These are phyloP conservation scores for Puya raimondii DNA, from an alignment of 176 grass and related monocot genomes.

Conservation along the genomic window DNA sequence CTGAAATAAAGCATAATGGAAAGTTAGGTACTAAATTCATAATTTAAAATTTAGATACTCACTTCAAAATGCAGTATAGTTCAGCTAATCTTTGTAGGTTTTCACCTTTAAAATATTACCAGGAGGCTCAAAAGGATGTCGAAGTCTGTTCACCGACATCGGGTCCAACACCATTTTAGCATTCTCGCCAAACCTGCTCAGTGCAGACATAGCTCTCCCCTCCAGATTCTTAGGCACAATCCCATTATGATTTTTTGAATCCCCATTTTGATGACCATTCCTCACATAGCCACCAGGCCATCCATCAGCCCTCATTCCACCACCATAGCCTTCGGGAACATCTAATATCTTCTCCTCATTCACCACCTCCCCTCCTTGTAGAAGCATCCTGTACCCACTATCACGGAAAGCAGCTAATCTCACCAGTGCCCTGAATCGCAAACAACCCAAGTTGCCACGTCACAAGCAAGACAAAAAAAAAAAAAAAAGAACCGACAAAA, in stretches of 20 bases:
- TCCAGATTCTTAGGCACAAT: slow-evolving; percentile 49
- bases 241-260: slow-evolving; percentile 37
- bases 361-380: slow-evolving; percentile 82
- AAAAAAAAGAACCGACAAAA: slow-evolving; percentile 2
- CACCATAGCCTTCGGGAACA: slow-evolving; percentile 28
- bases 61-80: too few relatives aligned
- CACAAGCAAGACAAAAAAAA: background rate
- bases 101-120: slow-evolving; percentile 27
- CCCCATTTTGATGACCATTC: slow-evolving; percentile 37
- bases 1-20: too few relatives aligned
- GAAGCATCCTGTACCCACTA: slow-evolving; percentile 83
- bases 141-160: slow-evolving; percentile 31
- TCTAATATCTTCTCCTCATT: slow-evolving; percentile 40
- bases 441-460: background rate
- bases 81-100: background rate
- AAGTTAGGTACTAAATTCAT: too few relatives aligned
- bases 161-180: slow-evolving; percentile 57
- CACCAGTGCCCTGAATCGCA: slow-evolving; percentile 46
- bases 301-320: slow-evolving; percentile 24
- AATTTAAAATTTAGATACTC: too few relatives aligned
- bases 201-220: slow-evolving; percentile 77
- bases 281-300: slow-evolving; percentile 20
- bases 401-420: slow-evolving; percentile 83
- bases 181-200: slow-evolving; percentile 85
- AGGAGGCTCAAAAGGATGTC: slow-evolving; percentile 21